phyloP scores from a whole-genome alignment of 768 basidiomycete genomes.

The Mycena polygramma region DNA sequence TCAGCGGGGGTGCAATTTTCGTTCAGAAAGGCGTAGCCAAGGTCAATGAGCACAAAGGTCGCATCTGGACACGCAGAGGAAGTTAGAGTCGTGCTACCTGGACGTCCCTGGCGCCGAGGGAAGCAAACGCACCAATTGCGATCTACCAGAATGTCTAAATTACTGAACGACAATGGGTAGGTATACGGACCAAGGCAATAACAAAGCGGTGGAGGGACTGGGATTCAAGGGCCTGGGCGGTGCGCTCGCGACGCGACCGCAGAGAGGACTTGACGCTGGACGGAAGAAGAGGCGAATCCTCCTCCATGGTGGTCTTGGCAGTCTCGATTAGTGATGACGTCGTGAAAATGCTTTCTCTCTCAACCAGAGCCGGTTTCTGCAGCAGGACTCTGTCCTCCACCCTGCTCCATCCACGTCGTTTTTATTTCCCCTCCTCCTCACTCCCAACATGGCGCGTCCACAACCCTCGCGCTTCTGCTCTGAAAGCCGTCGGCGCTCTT shows the following conservation, averaged over 20 bases:
- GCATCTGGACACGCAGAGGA: constrained; percentile 69
- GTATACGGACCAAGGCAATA: constrained; percentile 65
- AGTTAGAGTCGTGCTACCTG: constrained; percentile 43
- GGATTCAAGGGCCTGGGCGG: constrained; percentile 67
- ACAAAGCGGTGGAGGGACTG: constrained; percentile 66
- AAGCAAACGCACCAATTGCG: constrained; percentile 28
- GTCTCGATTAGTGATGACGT: too few relatives aligned
- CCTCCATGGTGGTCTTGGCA: constrained; percentile 53
- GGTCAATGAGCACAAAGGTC: constrained; percentile 77
- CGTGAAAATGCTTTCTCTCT: background rate
- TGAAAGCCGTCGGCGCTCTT: constrained; percentile 36
- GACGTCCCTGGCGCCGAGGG: background rate
- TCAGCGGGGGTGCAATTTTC: constrained; percentile 60
- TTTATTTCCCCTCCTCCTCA: constrained; percentile 21
- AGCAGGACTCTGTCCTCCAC: constrained; percentile 9
- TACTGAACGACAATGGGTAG: constrained; percentile 16
- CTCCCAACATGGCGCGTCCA: constrained; percentile 11
- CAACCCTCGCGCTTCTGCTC: constrained; percentile 16
- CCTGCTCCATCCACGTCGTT: constrained; percentile 24
- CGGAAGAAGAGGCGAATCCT: constrained; percentile 62
- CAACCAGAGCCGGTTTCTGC: constrained; percentile 15
- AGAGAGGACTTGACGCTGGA: background rate
- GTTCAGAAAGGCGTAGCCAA: constrained; percentile 75
- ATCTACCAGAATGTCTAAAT: constrained; percentile 37
- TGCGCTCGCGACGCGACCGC: constrained; percentile 46